Base-by-base conservation (phyloP, 2,329 filamentous ascomycete species). In the Dactylellina sp. region DNA sequence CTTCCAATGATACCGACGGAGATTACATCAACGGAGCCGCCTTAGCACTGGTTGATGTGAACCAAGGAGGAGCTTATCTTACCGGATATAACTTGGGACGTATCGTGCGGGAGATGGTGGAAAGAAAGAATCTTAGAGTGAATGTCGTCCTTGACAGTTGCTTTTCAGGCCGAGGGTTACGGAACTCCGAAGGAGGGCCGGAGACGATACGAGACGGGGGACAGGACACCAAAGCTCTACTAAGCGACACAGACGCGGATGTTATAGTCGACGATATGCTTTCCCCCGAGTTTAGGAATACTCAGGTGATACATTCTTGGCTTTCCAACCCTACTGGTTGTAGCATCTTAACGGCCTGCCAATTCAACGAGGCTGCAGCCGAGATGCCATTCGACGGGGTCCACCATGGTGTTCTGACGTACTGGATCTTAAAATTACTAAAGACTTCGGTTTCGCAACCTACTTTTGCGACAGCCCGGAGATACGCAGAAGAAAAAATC, bases 111-210 rank as follows among this genome's bases (percentile, higher is more conserved):
- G 25, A 35, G 5, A 68, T 68, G 63, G 63, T 68, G 20, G 7
- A 56, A 4, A 12, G 42, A 4, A 68, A 60, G 18, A 7, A 57
- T 14, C 24, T 68, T 2, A 47, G 63, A 24, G 35, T 60, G 0
- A 60, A 53, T 5, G 50, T 68, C 5, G 46, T 68, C 12, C 40
- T 68, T 14, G 63, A 68, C n/a, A 68, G 63, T n/a, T 68, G 63
- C 35, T 68, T 68, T 16, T 68, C 63, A 7, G 63, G 63, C 1
- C 53, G 35, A 4, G 63, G 63, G 6, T 14, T 68, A 14, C 35
- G 63, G 9, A 14, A 35, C 12, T 22, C 55, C 1, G n/a, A n/a
- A n/a, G n/a, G n/a, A 28, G 12, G 11, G 14, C 42, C 32, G 53
- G 35, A 11, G 60, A 32, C 11, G 28, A 60, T 4, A 12, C n/a